These are phyloP conservation scores for Saccharomyces hybrid DNA, from an alignment of 1,139 yeast species.

Conservation along the genomic window DNA sequence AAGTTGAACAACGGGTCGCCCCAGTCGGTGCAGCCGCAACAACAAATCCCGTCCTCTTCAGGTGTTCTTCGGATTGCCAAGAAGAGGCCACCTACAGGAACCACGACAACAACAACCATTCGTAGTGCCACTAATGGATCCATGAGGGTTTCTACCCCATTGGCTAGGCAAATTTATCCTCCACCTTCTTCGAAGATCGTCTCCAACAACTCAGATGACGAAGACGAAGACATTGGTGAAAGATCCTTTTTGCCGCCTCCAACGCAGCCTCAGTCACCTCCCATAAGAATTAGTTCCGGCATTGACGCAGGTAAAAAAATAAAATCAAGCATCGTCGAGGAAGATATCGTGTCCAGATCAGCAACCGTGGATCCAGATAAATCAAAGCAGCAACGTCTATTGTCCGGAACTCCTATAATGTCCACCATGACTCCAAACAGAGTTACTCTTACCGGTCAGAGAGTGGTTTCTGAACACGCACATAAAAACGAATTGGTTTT, in stretches of 20 bases:
- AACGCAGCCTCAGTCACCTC: slow-evolving; percentile 32
- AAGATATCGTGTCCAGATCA: slow-evolving; percentile 31
- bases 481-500: slow-evolving; percentile 2
- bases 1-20: slow-evolving; percentile 16
- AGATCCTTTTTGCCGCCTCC: slow-evolving; percentile 33
- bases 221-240: slow-evolving; percentile 20
- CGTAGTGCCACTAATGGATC: slow-evolving; percentile 15
- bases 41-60: not conserved
- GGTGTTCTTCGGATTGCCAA: slow-evolving; percentile 25
- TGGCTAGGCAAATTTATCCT: slow-evolving; percentile 35
- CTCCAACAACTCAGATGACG: slow-evolving; percentile 26
- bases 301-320: slow-evolving; percentile 24
- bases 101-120: slow-evolving; percentile 12
- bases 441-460: slow-evolving; percentile 27
- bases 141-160: slow-evolving; percentile 32
- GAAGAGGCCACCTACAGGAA: slow-evolving; percentile 15
- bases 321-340: slow-evolving; percentile 17
- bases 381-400: slow-evolving; percentile 28
- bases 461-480: slow-evolving; percentile 25
- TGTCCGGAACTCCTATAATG: slow-evolving; percentile 27
- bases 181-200: slow-evolving; percentile 14
- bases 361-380: slow-evolving; percentile 33
- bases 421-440: slow-evolving; percentile 29
- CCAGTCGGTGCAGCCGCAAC: slow-evolving; percentile 11
- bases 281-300: slow-evolving; percentile 32